phyloP scores from a whole-genome alignment of 2,329 filamentous ascomycete species.

The Trichoderma sp. region DNA sequence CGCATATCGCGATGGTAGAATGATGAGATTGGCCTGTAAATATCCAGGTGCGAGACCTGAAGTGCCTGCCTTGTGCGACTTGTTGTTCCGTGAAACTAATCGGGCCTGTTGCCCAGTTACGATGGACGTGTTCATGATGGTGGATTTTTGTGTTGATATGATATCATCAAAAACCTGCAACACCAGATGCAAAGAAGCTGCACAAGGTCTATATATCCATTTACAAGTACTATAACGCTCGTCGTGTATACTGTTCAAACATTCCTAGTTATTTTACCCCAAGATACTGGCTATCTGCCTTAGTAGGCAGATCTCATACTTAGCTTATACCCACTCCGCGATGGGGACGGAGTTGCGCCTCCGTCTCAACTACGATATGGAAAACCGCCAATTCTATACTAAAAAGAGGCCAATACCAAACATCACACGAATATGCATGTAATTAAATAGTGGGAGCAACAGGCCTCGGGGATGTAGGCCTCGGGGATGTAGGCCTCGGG shows the following conservation, averaged over 20 bases:
- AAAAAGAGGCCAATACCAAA: not conserved
- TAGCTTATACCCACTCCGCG: not conserved
- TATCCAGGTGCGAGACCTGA: slow-evolving; percentile 54
- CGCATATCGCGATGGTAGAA: slow-evolving; percentile 57
- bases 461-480: not conserved
- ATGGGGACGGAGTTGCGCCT: slow-evolving; percentile 24
- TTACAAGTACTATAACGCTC: not conserved
- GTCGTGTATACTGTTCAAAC: not conserved
- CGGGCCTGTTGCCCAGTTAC: slow-evolving; percentile 39
- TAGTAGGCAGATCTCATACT: not conserved
- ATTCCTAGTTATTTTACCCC: not conserved
- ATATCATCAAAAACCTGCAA: not conserved
- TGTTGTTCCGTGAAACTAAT: slow-evolving; percentile 42
- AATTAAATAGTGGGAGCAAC: not conserved
- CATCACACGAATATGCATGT: not conserved
- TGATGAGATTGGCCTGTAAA: slow-evolving; percentile 62
- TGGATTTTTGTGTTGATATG: not conserved
- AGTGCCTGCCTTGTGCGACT: slow-evolving; percentile 44
- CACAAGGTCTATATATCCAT: not conserved
- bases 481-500: not conserved
- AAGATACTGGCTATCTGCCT: not conserved
- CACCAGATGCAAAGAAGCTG: not conserved
- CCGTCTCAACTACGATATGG: slow-evolving; percentile 15
- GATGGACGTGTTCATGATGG: not conserved
- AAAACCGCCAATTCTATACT: not conserved